Evolutionary conservation across 2,329 filamentous ascomycete genomes (phyloP).

Genomic region (Clonostachys chloroleuca): DNA sequence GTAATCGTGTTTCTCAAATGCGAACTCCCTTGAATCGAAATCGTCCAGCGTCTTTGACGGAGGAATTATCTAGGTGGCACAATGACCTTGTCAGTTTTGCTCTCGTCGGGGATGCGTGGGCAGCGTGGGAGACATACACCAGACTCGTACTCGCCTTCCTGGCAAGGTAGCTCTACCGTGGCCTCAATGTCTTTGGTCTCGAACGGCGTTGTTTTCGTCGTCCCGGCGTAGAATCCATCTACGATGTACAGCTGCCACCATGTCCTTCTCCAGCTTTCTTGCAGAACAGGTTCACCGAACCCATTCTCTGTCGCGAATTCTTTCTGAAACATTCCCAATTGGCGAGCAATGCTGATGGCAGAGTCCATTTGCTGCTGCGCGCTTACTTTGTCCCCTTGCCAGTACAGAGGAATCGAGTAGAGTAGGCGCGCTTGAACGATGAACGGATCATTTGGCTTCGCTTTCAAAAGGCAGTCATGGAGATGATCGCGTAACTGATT

Average conservation of each 20-base stretch:
- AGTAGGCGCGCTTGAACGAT: conserved; percentile 28
- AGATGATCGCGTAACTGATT: not conserved
- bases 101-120: conserved; percentile 12
- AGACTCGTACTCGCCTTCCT: conserved; percentile 66
- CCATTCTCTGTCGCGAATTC: conserved; percentile 46
- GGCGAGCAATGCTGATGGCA: conserved; percentile 53
- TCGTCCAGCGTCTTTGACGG: conserved; percentile 45
- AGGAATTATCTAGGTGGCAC: conserved; percentile 24
- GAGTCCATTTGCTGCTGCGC: conserved; percentile 25
- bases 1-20: conserved; percentile 46
- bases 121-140: conserved; percentile 37
- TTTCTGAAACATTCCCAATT: conserved; percentile 68
- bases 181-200: conserved; percentile 59
- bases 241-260: conserved; percentile 68
- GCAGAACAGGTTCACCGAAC: conserved; percentile 35
- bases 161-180: conserved; percentile 73
- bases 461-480: too few species aligned
- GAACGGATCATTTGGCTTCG: conserved; percentile 11
- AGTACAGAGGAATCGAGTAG: conserved; percentile 27
- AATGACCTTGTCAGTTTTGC: not conserved
- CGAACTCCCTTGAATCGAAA: conserved; percentile 58
- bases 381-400: conserved; percentile 15
- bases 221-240: conserved; percentile 73
- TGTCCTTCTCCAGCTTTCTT: conserved; percentile 62
- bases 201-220: conserved; percentile 69